These are phyloP conservation scores for Massariosphaeria phaeospora DNA, from an alignment of 495 filamentous ascomycete species.

Conservation along the genomic window DNA sequence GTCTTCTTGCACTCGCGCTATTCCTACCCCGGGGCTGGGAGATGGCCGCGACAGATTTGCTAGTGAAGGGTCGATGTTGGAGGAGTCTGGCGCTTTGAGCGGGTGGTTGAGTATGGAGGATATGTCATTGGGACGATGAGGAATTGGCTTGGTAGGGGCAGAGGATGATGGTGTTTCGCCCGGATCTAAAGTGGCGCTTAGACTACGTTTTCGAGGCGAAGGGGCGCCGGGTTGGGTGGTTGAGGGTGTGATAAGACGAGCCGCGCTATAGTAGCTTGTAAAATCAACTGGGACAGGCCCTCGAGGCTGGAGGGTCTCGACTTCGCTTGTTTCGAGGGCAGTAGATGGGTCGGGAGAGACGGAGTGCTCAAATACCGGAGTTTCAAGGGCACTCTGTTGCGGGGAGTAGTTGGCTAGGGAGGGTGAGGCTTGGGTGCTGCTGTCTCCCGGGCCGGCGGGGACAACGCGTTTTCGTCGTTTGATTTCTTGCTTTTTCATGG, in stretches of 20 bases:
- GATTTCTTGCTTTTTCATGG: constrained; percentile 97
- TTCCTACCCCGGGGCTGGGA: not conserved
- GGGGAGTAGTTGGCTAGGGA: constrained; percentile 34
- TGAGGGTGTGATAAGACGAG: constrained; percentile 1
- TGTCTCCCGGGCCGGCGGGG: constrained; percentile 63
- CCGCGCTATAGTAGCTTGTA: constrained; percentile 33
- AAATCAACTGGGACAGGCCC: constrained; percentile 39
- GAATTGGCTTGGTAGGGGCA: constrained; percentile 41
- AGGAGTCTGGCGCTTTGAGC: constrained; percentile 5
- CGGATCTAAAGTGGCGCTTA: constrained; percentile 46
- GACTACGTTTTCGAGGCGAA: constrained; percentile 59
- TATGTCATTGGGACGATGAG: constrained; percentile 21
- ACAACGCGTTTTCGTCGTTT: constrained; percentile 95
- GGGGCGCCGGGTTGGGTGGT: constrained; percentile 44
- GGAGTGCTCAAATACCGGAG: constrained; percentile 12
- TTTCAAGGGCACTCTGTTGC: constrained; percentile 12
- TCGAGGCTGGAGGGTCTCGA: constrained; percentile 7
- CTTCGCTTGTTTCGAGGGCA: constrained; percentile 22
- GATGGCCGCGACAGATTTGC: constrained; percentile 4
- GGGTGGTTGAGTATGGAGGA: constrained; percentile 27
- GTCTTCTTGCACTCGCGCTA: constrained; percentile 36
- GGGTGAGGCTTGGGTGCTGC: not conserved
- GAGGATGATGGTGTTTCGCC: constrained; percentile 36
- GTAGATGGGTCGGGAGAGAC: constrained; percentile 23
- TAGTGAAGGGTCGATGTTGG: constrained; percentile 28